Percentiles rank a stretch among this genome's conserved stretches.
Conservation (phyloP, 2,329 filamentous ascomycete species). For the Coleophoma cylindrospora region DNA sequence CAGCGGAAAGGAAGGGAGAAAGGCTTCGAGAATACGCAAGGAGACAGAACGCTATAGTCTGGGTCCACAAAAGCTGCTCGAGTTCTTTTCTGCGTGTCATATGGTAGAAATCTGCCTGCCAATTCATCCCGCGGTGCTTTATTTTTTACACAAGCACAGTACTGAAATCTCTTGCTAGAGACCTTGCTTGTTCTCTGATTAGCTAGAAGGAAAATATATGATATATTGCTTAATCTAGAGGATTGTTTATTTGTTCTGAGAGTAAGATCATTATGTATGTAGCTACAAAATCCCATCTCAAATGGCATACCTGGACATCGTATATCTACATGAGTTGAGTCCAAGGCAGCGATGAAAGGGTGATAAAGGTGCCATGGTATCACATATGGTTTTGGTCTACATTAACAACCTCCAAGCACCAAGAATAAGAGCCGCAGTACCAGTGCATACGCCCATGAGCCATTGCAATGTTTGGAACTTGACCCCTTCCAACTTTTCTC, state of each 20-base stretch:
- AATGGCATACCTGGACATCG: not conserved
- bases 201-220: not conserved
- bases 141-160: too few species aligned
- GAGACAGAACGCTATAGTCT: too few species aligned
- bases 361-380: not conserved
- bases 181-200: not conserved
- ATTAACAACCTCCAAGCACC: slow-evolving; percentile 68
- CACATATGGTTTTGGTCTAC: slow-evolving; percentile 31
- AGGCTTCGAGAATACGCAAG: too few species aligned
- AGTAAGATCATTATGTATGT: too few species aligned
- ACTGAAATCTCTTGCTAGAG: not conserved
- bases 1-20: too few species aligned
- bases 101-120: too few species aligned
- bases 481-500: slow-evolving; percentile 91
- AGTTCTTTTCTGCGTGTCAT: too few species aligned
- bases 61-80: too few species aligned
- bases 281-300: not conserved
- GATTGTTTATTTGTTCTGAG: not conserved
- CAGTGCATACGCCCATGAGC: slow-evolving; percentile 81
- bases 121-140: too few species aligned
- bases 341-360: not conserved
- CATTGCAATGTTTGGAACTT: slow-evolving; percentile 98
- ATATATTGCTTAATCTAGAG: not conserved
- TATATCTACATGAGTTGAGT: not conserved
- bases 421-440: slow-evolving; percentile 61